These are phyloP conservation scores for Nemania diffusa DNA, from an alignment of 2,329 filamentous ascomycete species.

Conservation along the genomic window DNA sequence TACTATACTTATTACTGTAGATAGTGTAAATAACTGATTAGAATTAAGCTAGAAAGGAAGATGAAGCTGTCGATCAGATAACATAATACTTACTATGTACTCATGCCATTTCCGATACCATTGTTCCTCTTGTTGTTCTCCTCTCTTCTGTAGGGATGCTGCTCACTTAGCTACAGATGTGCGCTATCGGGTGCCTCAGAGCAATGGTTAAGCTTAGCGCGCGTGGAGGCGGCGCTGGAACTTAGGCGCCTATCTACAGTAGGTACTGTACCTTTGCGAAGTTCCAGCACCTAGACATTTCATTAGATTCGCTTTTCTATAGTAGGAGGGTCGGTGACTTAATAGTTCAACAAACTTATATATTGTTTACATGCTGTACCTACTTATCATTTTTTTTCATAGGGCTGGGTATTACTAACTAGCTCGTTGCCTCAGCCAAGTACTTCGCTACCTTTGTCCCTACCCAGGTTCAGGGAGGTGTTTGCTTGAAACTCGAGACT, in stretches of 20 bases:
- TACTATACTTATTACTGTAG: conserved; percentile 12
- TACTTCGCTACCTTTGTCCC: too few relatives aligned
- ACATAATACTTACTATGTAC: background rate
- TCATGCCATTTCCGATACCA: background rate
- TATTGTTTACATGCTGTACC: too few relatives aligned
- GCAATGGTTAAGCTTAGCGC: conserved; percentile 1
- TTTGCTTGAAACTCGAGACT: background rate
- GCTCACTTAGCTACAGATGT: background rate
- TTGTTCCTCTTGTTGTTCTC: background rate
- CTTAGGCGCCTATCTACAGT: background rate
- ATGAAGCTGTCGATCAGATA: background rate
- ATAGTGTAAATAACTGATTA: background rate
- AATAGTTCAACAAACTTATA: too few relatives aligned
- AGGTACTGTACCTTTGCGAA: background rate
- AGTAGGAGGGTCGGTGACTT: too few relatives aligned
- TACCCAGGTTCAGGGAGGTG: conserved; percentile 9
- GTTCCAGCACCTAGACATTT: too few relatives aligned
- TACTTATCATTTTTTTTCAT: too few relatives aligned
- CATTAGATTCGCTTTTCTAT: too few relatives aligned
- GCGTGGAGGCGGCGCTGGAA: background rate
- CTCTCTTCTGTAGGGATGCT: background rate
- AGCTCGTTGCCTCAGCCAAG: too few relatives aligned
- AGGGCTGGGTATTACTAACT: too few relatives aligned
- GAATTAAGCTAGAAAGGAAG: background rate
- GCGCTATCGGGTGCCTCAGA: background rate